Base-by-base conservation (phyloP, 2,329 filamentous ascomycete genomes). In the Cordyceps fumosorosea region DNA sequence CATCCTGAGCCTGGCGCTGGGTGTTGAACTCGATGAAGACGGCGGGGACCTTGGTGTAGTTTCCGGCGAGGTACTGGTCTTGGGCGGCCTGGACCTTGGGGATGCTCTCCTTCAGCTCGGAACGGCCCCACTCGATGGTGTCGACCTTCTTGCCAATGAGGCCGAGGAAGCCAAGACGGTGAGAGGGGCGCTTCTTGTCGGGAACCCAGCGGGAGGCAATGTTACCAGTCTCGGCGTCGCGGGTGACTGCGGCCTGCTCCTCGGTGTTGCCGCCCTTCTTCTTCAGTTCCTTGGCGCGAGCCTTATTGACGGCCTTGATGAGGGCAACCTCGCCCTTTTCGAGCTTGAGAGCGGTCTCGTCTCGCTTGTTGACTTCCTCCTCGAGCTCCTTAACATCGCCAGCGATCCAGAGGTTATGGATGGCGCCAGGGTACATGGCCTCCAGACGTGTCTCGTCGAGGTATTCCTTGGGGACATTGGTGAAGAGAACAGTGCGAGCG, bases 11-110 rank as follows among this genome's bases (percentile, higher is more conserved):
- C 64, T 91, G 90, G 26, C 87, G 83, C 71, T 96, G 90, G 3
- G 84, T 86, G 65, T 85, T 83, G 71, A 96, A 99, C 71, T 98
- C 93, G 66, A 99, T 90, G 69, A 99, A 98, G n/a, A 95, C 89
- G 3, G 92, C 88, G 58, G 84, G 84, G 60, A 88, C 78, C 66
- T 83, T 81, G 59, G 84, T 80, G 26, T 81, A 87, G 65, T 90
- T 82, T 55, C 89, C 86, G 14, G 81, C 77, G 45, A 82, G 81
- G 69, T 91, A 87, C 45, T 84, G 67, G 75, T 84, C 75, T 85
- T 77, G 89, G 12, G 85, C 80, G 54, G 82, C 79, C 62, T 89
- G 83, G 40, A 89, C 84, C 68, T 89, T 81, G 1, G 88, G 86
- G 60, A 86, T 86, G 77, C 71, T 84, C 81, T 71, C 73, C 57